Evolutionary conservation across 2,329 filamentous ascomycete genomes (phyloP).

Genomic region (Beauveria asiatica): DNA sequence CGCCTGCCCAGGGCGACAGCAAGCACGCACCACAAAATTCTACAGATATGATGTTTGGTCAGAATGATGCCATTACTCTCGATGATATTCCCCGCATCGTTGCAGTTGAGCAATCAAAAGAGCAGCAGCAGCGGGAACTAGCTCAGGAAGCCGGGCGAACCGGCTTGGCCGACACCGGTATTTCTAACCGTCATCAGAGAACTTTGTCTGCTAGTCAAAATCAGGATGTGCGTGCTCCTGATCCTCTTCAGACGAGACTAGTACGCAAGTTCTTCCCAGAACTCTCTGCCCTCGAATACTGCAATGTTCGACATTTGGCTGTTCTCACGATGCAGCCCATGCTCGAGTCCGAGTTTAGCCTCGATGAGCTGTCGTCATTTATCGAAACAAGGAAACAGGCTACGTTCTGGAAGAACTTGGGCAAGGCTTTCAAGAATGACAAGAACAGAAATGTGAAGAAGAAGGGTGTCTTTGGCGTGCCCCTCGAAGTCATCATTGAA

Average conservation of each 20-base stretch:
- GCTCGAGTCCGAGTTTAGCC: slow-evolving; percentile 80
- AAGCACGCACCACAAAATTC: slow-evolving; percentile 37
- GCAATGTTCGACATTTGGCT: slow-evolving; percentile 91
- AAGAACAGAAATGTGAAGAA: slow-evolving; percentile 72
- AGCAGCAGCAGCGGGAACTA: slow-evolving; percentile 49
- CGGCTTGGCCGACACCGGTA: slow-evolving; percentile 29
- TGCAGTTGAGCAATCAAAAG: slow-evolving; percentile 87
- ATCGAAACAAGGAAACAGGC: slow-evolving; percentile 85
- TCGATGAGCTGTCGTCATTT: slow-evolving; percentile 84
- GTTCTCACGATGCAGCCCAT: slow-evolving; percentile 92
- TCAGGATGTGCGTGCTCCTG: slow-evolving; percentile 41
- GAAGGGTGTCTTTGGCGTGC: slow-evolving; percentile 88
- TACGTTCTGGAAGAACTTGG: slow-evolving; percentile 97
- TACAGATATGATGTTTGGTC: slow-evolving; percentile 77
- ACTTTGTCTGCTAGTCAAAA: slow-evolving; percentile 48
- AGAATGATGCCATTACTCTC: slow-evolving; percentile 83
- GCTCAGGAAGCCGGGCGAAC: slow-evolving; percentile 61
- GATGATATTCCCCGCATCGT: slow-evolving; percentile 96
- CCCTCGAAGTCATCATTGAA: slow-evolving; percentile 81
- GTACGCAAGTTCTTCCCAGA: slow-evolving; percentile 90
- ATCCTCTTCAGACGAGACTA: slow-evolving; percentile 45
- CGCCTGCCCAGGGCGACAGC: slow-evolving; percentile 53
- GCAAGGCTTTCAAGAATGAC: slow-evolving; percentile 89
- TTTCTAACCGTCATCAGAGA: slow-evolving; percentile 59
- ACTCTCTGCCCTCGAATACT: slow-evolving; percentile 89